Evolutionary conservation across 1,284 basidiomycete genomes (phyloP).

Genomic region (Rhodotorula sp.): DNA sequence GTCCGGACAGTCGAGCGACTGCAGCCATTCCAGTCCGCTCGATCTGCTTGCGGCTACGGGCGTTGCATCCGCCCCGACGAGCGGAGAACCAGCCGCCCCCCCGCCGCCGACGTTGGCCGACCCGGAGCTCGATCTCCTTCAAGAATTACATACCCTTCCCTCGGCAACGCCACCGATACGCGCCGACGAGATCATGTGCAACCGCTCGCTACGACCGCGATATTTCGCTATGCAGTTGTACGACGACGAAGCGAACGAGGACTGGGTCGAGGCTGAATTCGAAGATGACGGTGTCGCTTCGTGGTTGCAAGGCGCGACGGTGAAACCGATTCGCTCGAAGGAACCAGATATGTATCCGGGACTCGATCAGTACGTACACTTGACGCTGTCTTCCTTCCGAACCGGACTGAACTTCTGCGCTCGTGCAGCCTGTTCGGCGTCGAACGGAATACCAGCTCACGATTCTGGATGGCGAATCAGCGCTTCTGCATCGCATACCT

Average conservation of each 20-base stretch:
- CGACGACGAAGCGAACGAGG: not conserved
- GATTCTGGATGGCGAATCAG: slow-evolving; percentile 10
- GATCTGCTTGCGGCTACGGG: too few relatives aligned
- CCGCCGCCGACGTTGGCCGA: not conserved
- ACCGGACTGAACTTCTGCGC: too few relatives aligned
- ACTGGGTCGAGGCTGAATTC: not conserved
- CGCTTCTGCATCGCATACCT: slow-evolving; percentile 13
- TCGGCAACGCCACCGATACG: not conserved
- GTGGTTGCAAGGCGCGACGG: not conserved
- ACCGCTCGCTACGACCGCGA: not conserved
- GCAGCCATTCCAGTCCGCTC: too few relatives aligned
- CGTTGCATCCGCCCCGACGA: too few relatives aligned
- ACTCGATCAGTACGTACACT: not conserved
- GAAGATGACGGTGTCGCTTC: not conserved
- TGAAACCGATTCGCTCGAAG: not conserved
- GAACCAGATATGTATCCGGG: slow-evolving; percentile 4
- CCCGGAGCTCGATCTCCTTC: not conserved
- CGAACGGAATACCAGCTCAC: not conserved
- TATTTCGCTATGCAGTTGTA: slow-evolving; percentile 2
- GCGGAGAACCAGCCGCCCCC: not conserved
- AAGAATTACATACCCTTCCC: not conserved
- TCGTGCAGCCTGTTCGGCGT: not conserved
- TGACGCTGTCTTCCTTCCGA: accelerated
- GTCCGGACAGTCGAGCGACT: too few relatives aligned
- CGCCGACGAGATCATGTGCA: not conserved